Evolutionary conservation across 306 rosid genomes (phyloP), one percentile per base, ranked within the genome.

Genomic region (Lagenaria siceraria): DNA sequence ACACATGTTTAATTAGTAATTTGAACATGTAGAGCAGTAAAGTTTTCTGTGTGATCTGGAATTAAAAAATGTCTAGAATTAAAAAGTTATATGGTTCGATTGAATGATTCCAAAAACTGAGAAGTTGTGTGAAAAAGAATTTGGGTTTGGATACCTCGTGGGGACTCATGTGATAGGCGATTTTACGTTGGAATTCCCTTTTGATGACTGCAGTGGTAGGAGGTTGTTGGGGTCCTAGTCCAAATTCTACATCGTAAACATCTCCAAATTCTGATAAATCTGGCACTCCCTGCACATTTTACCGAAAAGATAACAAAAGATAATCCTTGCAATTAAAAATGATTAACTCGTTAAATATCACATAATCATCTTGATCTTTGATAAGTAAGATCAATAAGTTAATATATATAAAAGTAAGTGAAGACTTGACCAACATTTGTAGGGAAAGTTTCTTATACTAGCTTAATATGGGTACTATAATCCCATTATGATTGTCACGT

Each of bases 191-290:
- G 81, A 90, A 74, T 75, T 95, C 97, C 75, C 88, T 89, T 85
- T 90, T 95, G 73, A 95, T 40, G 38, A 90, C 10, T 24, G 90
- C 92, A 72, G 93, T 89, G 4, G 99, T 95, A 40, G 99, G 97
- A 77, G 97, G 96, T 74, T 89, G 81, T 65, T 95, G 88, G 0
- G 56, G 61, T 83, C 97, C 99, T 38, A 86, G 68, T 72, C 92
- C 99, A 80, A 89, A 95, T 74, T 89, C 89, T 8, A 90, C 58
- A 70, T 90, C 86, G 31, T 89, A 90, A 10, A 86, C 89, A 52
- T 92, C 96, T 2, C 98, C 97, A 78, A 78, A 92, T 55, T 88
- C 97, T 0, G 99, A 86, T 75, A 95, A 81, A 73, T 95, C 92
- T 6, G 99, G 97, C 74, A 76, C 83, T 13, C 97, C 98, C 99